Evolutionary conservation across 352 stramenopile species (phyloP).

Genomic region (Phytophthora parvispora): DNA sequence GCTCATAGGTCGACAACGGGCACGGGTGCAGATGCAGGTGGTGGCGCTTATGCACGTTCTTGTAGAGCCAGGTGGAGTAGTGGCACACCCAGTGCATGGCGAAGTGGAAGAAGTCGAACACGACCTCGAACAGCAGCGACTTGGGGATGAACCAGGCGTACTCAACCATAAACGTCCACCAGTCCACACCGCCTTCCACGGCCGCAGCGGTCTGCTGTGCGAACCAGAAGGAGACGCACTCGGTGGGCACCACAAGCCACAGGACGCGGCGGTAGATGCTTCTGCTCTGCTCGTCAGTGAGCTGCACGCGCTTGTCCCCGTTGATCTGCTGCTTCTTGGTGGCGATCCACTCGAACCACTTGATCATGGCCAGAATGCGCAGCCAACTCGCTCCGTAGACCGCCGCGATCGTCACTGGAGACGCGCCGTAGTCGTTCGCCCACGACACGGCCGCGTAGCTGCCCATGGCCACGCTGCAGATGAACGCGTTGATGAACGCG

Average conservation of each 20-base stretch:
- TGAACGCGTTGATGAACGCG: conserved; percentile 86
- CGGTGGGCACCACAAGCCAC: conserved; percentile 74
- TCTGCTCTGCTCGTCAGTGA: conserved; percentile 51
- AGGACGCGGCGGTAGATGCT: conserved; percentile 72
- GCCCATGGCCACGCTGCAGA: conserved; percentile 56
- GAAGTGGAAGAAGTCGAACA: conserved; percentile 92
- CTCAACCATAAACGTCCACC: conserved; percentile 43
- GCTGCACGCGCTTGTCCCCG: conserved; percentile 57
- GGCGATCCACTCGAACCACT: conserved; percentile 88
- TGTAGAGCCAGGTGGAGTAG: conserved; percentile 74
- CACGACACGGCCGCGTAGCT: conserved; percentile 37
- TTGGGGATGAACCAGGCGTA: conserved; percentile 82
- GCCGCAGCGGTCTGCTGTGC: conserved; percentile 26
- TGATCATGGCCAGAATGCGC: conserved; percentile 69
- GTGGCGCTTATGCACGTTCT: conserved; percentile 87
- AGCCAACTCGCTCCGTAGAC: conserved; percentile 60
- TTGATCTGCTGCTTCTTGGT: conserved; percentile 78
- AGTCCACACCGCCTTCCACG: conserved; percentile 8
- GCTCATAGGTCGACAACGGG: conserved; percentile 87
- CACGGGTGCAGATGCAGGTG: conserved; percentile 83
- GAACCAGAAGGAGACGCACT: conserved; percentile 74
- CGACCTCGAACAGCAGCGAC: conserved; percentile 86
- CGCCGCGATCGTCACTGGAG: conserved; percentile 8
- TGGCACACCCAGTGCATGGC: conserved; percentile 80
- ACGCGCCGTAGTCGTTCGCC: conserved; percentile 2